Percentiles rank a stretch among this genome's conserved stretches.
Conservation (phyloP, 371 early-diverging fungal genomes). For the Synchytrium microbalum region DNA sequence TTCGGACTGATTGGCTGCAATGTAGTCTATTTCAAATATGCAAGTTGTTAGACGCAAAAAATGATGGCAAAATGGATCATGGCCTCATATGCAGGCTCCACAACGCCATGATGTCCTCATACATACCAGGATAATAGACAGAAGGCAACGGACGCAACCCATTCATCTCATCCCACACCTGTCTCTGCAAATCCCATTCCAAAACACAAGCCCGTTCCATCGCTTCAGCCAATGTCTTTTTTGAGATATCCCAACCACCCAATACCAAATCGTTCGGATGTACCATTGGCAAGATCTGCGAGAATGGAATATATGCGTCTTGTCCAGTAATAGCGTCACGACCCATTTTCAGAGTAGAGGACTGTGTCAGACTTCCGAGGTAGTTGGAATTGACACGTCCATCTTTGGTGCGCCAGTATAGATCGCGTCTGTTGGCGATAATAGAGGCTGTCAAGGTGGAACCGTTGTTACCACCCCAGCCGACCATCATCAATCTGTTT, state of each 20-base stretch:
- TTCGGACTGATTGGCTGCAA: constrained; percentile 93
- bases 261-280: constrained; percentile 91
- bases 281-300: constrained; percentile 86
- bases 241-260: constrained; percentile 96
- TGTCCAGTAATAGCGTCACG: constrained; percentile 56
- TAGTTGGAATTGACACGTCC: constrained; percentile 90
- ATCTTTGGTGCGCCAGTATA: constrained; percentile 83
- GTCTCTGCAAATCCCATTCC: constrained; percentile 90
- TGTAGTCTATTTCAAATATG: too few species aligned
- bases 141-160: constrained; percentile 79
- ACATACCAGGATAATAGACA: constrained; percentile 94
- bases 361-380: constrained; percentile 90
- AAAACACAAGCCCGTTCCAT: constrained; percentile 92
- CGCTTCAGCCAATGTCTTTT: constrained; percentile 73
- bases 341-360: constrained; percentile 91
- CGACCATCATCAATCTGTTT: too few species aligned
- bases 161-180: constrained; percentile 70
- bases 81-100: too few species aligned
- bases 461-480: too few species aligned
- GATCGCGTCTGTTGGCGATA: too few species aligned
- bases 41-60: too few species aligned
- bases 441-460: too few species aligned
- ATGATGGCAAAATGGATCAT: too few species aligned
- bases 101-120: constrained; percentile 59
- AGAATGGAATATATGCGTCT: constrained; percentile 85